Evolutionary conservation across 1,284 basidiomycete species (phyloP).

Genomic region (Xerocomus nothofagi): DNA sequence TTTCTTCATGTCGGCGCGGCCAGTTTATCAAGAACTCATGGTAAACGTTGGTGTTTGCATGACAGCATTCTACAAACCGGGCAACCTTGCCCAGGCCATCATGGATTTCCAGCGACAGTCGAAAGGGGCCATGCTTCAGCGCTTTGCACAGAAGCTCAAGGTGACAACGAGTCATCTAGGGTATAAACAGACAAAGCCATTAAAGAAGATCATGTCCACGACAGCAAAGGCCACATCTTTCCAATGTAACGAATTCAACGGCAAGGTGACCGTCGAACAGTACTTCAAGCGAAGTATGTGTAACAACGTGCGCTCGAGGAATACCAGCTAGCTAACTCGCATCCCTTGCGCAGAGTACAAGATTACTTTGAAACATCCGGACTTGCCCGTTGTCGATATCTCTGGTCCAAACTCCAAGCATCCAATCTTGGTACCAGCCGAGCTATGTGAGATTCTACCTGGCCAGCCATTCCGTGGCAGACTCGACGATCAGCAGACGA

Average conservation of each 20-base stretch:
- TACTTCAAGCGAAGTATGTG: slow-evolving; percentile 61
- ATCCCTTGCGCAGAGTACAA: slow-evolving; percentile 50
- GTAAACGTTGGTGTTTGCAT: slow-evolving; percentile 75
- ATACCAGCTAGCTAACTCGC: neutral
- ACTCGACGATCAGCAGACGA: slow-evolving; percentile 54
- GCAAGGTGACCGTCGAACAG: slow-evolving; percentile 53
- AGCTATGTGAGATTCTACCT: slow-evolving; percentile 63
- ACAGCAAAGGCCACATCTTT: slow-evolving; percentile 52
- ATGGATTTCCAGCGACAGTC: slow-evolving; percentile 44
- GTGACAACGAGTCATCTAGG: slow-evolving; percentile 59
- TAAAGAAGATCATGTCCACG: slow-evolving; percentile 46
- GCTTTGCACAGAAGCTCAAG: slow-evolving; percentile 53
- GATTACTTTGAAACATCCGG: slow-evolving; percentile 48
- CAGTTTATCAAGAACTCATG: slow-evolving; percentile 63
- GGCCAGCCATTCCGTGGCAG: slow-evolving; percentile 55
- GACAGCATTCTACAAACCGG: slow-evolving; percentile 67
- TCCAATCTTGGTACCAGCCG: slow-evolving; percentile 57
- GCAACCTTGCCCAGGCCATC: slow-evolving; percentile 60
- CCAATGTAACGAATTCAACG: slow-evolving; percentile 50
- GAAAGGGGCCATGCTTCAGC: slow-evolving; percentile 47
- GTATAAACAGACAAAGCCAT: slow-evolving; percentile 49
- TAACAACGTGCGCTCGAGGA: neutral
- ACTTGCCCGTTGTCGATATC: slow-evolving; percentile 64
- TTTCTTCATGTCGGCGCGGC: slow-evolving; percentile 67
- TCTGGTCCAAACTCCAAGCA: slow-evolving; percentile 41